phyloP scores from a whole-genome alignment of 805 yeast genomes.

The Suhomyces sp. region DNA sequence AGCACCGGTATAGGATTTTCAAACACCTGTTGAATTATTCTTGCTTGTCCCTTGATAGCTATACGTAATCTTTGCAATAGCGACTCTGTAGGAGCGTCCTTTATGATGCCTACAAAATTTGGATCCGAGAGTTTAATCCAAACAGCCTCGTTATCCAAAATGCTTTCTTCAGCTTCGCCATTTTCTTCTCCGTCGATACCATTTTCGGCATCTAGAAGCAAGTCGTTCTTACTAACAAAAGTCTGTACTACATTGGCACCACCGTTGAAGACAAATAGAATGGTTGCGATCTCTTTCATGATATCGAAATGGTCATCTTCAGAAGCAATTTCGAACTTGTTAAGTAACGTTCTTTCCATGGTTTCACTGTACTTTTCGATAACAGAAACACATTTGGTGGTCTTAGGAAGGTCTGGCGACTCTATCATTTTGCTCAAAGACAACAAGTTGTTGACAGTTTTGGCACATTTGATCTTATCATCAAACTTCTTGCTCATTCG shows the following conservation, averaged over 20 bases:
- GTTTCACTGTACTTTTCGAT: conserved; percentile 72
- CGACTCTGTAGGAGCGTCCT: conserved; percentile 51
- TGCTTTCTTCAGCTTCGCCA: conserved; percentile 25
- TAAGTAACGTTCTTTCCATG: conserved; percentile 70
- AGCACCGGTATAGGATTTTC: conserved; percentile 66
- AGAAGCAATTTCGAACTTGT: conserved; percentile 71
- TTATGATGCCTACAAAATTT: conserved; percentile 42
- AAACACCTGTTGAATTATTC: conserved; percentile 71
- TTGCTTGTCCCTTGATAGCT: conserved; percentile 68
- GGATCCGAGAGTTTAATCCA: conserved; percentile 69
- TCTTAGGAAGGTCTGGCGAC: conserved; percentile 49
- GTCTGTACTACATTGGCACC: conserved; percentile 79
- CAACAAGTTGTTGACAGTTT: conserved; percentile 61
- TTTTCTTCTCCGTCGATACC: conserved; percentile 4
- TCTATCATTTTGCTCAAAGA: conserved; percentile 63
- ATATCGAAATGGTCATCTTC: conserved; percentile 62
- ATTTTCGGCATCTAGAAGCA: conserved; percentile 51
- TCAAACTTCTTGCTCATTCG: conserved; percentile 45
- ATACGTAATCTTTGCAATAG: conserved; percentile 53
- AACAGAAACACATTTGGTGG: conserved; percentile 32
- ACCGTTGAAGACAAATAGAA: conserved; percentile 77
- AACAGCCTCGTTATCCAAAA: conserved; percentile 43
- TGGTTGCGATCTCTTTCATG: conserved; percentile 73
- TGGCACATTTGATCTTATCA: conserved; percentile 67
- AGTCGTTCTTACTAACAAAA: conserved; percentile 76